Evolutionary conservation across 2,329 filamentous ascomycete genomes (phyloP).

Genomic region (Claviceps maximensis): DNA sequence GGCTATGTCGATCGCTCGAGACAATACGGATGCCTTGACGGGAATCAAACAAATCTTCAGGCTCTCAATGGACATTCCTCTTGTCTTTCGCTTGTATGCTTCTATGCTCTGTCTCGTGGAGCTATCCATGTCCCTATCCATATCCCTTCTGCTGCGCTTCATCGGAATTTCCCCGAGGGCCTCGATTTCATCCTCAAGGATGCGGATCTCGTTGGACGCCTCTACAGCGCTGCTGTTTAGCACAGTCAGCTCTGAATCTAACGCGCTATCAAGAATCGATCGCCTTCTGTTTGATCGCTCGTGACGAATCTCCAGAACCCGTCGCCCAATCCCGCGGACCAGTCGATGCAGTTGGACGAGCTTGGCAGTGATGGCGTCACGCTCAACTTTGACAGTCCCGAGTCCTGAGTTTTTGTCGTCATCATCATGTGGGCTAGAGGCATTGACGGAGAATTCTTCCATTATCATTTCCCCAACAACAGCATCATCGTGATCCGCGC

Average conservation of each 20-base stretch:
- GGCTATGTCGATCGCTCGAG: constrained; percentile 42
- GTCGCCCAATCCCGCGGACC: constrained; percentile 1
- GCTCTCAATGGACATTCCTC: constrained; percentile 42
- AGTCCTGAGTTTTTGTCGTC: neutral
- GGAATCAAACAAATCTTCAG: constrained; percentile 47
- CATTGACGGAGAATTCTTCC: neutral
- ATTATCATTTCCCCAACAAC: neutral
- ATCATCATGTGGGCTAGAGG: neutral
- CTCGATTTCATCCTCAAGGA: constrained; percentile 7
- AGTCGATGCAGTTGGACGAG: constrained; percentile 3
- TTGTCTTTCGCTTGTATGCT: constrained; percentile 43
- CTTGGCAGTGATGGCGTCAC: constrained; percentile 1
- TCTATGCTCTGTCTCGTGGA: constrained; percentile 19
- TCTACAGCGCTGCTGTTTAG: constrained; percentile 6
- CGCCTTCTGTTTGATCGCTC: neutral
- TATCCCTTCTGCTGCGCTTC: neutral
- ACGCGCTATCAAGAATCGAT: neutral
- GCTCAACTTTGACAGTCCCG: neutral
- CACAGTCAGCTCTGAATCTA: constrained; percentile 20
- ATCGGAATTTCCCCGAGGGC: neutral
- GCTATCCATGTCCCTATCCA: too few species aligned
- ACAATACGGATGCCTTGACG: constrained; percentile 43
- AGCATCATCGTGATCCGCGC: neutral
- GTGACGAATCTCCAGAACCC: constrained; percentile 5
- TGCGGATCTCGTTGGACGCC: constrained; percentile 6